Evolutionary conservation across 2,329 filamentous ascomycete species (phyloP), one percentile per base, ranked within the genome.

Genomic region (Fusarium sp.): DNA sequence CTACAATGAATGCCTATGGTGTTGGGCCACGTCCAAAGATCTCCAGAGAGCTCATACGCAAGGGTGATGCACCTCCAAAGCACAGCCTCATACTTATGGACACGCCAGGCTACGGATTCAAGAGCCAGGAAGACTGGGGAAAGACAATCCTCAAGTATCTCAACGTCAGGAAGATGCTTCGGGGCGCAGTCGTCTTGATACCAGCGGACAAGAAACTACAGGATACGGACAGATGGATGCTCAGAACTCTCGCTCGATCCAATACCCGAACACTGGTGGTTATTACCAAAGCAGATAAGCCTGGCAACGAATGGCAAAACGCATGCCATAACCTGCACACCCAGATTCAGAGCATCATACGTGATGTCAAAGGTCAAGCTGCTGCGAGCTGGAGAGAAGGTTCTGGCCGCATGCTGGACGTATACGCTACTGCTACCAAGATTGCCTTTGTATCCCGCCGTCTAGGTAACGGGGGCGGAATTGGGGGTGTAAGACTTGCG

Each of bases 211-310:
- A 84, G 41, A 80, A 79, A 13, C 72, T 84, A 2, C 81, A 82
- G 59, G 70, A 75, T 19, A 77, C 76, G 43, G 84, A 87, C 65
- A 70, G 71, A 11, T 75, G 78, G 72, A 76, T 82, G 57, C 70
- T 87, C 31, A 70, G 75, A 53, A 71, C 82, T 39, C 73, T 87
- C 61, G 75, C 80, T 45, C 72, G 78, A 44, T 74, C 77, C 4
- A 76, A 77, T 9, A 75, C 80, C 27, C 75, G 75, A 47, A 83
- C 82, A 1, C 67, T 79, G 7, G 77, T 86, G 1, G 77, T 86
- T 5, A 69, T 87, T 44, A 87, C 84, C 10, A 86, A 86, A 71
- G 82, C 80, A 13, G 84, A 87, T 65, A 85, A 85, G 62, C 70
- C 65, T 38, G 72, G 69, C 27, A 67, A 66, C 10, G 63, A 45